phyloP scores from a whole-genome alignment of 352 stramenopile species.

The Phytophthora fragariae region DNA sequence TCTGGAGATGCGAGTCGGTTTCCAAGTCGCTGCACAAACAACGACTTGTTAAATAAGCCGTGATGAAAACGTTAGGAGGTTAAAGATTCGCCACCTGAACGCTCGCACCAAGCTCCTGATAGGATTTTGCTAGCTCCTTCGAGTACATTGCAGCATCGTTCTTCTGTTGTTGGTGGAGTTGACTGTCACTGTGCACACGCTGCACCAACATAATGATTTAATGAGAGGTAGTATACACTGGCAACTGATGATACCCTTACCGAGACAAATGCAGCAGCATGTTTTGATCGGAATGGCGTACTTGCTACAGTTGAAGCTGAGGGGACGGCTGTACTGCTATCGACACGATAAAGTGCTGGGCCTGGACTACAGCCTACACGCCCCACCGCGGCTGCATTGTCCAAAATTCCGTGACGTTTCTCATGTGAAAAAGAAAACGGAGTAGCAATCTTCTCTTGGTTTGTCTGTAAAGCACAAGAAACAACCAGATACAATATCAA shows the following conservation, averaged over 20 bases:
- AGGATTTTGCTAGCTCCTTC: slow-evolving; percentile 65
- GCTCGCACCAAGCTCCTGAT: slow-evolving; percentile 47
- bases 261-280: slow-evolving; percentile 42
- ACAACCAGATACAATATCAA: background rate
- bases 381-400: slow-evolving; percentile 35
- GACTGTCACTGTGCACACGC: slow-evolving; percentile 50
- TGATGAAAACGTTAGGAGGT: background rate
- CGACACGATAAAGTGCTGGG: slow-evolving; percentile 31
- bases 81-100: slow-evolving; percentile 35
- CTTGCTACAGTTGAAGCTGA: slow-evolving; percentile 32
- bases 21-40: slow-evolving; percentile 37
- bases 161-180: slow-evolving; percentile 35
- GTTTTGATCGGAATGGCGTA: slow-evolving; percentile 38
- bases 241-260: slow-evolving; percentile 18
- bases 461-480: slow-evolving; percentile 35
- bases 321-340: slow-evolving; percentile 21
- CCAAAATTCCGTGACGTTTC: slow-evolving; percentile 53
- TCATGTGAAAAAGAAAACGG: slow-evolving; percentile 61
- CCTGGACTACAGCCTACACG: slow-evolving; percentile 32
- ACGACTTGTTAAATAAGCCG: background rate
- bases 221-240: background rate
- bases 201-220: slow-evolving; percentile 7
- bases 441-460: slow-evolving; percentile 52
- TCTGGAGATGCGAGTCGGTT: slow-evolving; percentile 43
- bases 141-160: slow-evolving; percentile 45